Evolutionary conservation across 495 filamentous ascomycete genomes (phyloP).

Genomic region (Paragyromitra xinjiangensis): DNA sequence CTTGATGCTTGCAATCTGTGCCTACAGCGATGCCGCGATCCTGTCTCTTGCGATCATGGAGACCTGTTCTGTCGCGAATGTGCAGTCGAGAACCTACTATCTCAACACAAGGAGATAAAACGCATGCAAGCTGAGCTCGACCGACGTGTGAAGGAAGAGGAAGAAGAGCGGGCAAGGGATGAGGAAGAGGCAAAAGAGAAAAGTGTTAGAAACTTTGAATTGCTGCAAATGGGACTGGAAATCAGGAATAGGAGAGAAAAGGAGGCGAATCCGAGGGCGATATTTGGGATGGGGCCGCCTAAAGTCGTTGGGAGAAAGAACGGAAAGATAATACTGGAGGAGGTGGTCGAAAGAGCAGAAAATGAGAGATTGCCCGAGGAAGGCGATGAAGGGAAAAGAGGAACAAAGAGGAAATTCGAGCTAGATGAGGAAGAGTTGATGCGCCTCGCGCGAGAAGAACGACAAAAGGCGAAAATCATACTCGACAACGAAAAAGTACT

Average conservation of each 20-base stretch:
- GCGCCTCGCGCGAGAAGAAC: constrained; percentile 74
- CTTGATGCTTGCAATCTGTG: constrained; percentile 92
- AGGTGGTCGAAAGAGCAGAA: constrained; percentile 42
- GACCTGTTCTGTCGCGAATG: constrained; percentile 98
- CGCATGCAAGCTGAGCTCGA: constrained; percentile 75
- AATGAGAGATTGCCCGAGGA: constrained; percentile 21
- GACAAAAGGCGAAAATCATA: constrained; percentile 71
- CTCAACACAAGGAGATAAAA: constrained; percentile 93
- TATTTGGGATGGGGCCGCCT: constrained; percentile 52
- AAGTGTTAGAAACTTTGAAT: constrained; percentile 70
- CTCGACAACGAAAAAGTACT: constrained; percentile 78
- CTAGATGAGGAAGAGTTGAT: constrained; percentile 82
- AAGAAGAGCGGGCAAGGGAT: constrained; percentile 64
- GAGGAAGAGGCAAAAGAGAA: constrained; percentile 70
- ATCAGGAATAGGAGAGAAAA: constrained; percentile 60
- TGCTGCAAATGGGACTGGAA: constrained; percentile 74
- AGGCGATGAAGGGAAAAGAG: constrained; percentile 61
- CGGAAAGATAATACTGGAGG: constrained; percentile 62
- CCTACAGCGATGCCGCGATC: constrained; percentile 80
- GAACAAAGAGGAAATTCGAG: constrained; percentile 80
- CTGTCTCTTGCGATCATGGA: constrained; percentile 77
- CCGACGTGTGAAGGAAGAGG: constrained; percentile 64
- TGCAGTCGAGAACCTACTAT: constrained; percentile 85
- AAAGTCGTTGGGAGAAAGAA: constrained; percentile 60
- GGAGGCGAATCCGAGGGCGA: constrained; percentile 45